Base-by-base conservation (phyloP, 805 yeast species). In the Lipomyces yamanashiensis region DNA sequence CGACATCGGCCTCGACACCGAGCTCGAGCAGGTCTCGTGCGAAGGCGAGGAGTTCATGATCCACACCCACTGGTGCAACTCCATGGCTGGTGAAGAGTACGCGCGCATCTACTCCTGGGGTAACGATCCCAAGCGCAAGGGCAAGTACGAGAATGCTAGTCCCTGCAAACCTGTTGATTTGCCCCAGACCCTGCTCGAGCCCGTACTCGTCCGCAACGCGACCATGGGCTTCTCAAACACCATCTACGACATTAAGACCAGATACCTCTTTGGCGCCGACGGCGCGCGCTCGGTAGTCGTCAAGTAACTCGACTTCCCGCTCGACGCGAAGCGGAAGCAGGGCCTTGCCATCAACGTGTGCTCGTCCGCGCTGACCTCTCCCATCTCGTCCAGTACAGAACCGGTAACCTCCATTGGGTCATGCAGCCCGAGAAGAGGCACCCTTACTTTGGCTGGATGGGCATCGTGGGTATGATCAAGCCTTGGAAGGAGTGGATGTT, bases 101-200 rank as follows among this genome's bases (percentile, higher is more conserved):
- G 49, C 49, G 7, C 49, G 49, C 49, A 45, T 45, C 49, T 45
- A 45, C 28, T 45, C 49, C 33, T 45, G 49, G 49, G 49, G 49
- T 7, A 45, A 45, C 49, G 49, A 45, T 21, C 49, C 49, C 28
- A 21, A n/a, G 33, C 49, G 49, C 49, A 45, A 45, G 49, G 49
- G 49, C 28, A 33, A 45, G 49, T 45, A 45, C 28, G 33, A 17
- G 33, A 45, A 23, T 12, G 49, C 49, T 7, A 7, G 15, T 13
- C 49, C 49, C 33, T 45, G 49, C 49, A 17, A 12, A 7, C 49
- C 49, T 21, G 49, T 45, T 7, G 49, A 45, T 13, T 33, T 45
- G 4, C 49, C 49, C 10, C 49, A 45, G 49, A 45, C 49, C 49
- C 49, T 45, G 49, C 49, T 45, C 28, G 49, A 45, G 49, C 49